phyloP scores from a whole-genome alignment of 83 land plant species.

The Larix sibirica region DNA sequence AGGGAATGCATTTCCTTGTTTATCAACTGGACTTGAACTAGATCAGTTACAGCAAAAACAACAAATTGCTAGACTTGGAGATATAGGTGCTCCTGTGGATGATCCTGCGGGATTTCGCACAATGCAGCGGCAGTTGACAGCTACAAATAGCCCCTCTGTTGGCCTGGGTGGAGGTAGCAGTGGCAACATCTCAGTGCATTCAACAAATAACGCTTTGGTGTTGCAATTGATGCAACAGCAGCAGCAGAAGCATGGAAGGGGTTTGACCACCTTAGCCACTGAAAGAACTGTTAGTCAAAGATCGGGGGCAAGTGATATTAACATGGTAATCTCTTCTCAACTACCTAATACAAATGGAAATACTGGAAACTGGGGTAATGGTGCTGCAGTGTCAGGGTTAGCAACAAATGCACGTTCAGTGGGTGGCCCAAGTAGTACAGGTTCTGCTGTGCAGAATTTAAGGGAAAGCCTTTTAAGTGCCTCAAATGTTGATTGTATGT shows the following conservation, averaged over 20 bases:
- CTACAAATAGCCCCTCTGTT: conserved; percentile 17
- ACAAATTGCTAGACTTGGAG: conserved; percentile 7
- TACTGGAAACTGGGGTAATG: conserved; percentile 34
- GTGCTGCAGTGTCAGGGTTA: conserved; percentile 26
- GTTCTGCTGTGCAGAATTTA: not conserved
- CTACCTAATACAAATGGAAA: conserved; percentile 31
- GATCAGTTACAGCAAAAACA: conserved; percentile 32
- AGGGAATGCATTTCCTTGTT: conserved; percentile 33
- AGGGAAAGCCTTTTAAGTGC: conserved; percentile 19
- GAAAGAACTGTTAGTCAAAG: conserved; percentile 11
- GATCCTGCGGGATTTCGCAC: conserved; percentile 24
- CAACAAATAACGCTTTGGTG: conserved; percentile 23
- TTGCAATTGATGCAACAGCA: conserved; percentile 28
- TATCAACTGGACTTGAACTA: conserved; percentile 30
- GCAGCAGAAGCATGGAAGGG: conserved; percentile 19
- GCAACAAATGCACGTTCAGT: conserved; percentile 21
- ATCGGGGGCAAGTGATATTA: conserved; percentile 20
- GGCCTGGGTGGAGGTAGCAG: conserved; percentile 19
- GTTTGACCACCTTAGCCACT: conserved; percentile 24
- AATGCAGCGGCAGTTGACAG: conserved; percentile 15
- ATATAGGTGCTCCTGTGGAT: not conserved
- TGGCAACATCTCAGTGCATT: conserved; percentile 17
- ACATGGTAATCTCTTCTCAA: conserved; percentile 19
- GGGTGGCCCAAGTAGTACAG: conserved; percentile 11
- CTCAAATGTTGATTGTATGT: not conserved